These are phyloP conservation scores for Didymella arachidicola DNA, from an alignment of 2,329 filamentous ascomycete genomes.

Conservation along the genomic window DNA sequence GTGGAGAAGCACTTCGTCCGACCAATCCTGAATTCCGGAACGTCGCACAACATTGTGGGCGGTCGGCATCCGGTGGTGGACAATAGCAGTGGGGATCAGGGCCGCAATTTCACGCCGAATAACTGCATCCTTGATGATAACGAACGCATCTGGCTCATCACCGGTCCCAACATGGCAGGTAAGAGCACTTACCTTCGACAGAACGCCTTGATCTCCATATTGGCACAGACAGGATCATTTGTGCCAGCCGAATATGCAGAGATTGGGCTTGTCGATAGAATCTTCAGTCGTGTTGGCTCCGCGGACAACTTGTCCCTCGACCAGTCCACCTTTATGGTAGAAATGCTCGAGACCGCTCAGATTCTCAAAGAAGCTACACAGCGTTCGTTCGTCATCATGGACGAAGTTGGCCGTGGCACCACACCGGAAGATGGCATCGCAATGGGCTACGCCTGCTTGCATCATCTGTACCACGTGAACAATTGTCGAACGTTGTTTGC, in stretches of 20 bases:
- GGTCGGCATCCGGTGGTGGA: constrained; percentile 95
- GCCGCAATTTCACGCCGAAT: constrained; percentile 82
- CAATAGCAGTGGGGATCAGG: constrained; percentile 77
- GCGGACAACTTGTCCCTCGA: constrained; percentile 94
- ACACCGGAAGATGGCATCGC: constrained; percentile 92
- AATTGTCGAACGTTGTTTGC: constrained; percentile 85
- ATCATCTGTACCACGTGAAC: constrained; percentile 82
- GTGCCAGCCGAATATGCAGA: constrained; percentile 88
- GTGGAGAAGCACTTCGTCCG: constrained; percentile 75
- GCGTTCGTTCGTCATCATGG: constrained; percentile 92
- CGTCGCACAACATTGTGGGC: constrained; percentile 77
- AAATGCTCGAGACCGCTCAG: constrained; percentile 95
- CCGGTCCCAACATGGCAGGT: constrained; percentile 96
- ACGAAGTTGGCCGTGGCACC: constrained; percentile 94
- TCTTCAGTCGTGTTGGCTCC: constrained; percentile 86
- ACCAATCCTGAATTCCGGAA: constrained; percentile 71
- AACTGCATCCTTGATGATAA: constrained; percentile 82
- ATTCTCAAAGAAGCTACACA: constrained; percentile 87
- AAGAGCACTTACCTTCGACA: constrained; percentile 97
- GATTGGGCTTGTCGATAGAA: constrained; percentile 91
- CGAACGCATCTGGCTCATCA: constrained; percentile 74
- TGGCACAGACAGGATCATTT: constrained; percentile 91
- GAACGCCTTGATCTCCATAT: constrained; percentile 90
- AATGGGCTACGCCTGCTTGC: constrained; percentile 85
- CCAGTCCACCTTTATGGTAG: constrained; percentile 99